Evolutionary conservation across 116 monocot species (phyloP), one percentile per base, ranked within the genome.

Genomic region (Papilionanthe hybrid): DNA sequence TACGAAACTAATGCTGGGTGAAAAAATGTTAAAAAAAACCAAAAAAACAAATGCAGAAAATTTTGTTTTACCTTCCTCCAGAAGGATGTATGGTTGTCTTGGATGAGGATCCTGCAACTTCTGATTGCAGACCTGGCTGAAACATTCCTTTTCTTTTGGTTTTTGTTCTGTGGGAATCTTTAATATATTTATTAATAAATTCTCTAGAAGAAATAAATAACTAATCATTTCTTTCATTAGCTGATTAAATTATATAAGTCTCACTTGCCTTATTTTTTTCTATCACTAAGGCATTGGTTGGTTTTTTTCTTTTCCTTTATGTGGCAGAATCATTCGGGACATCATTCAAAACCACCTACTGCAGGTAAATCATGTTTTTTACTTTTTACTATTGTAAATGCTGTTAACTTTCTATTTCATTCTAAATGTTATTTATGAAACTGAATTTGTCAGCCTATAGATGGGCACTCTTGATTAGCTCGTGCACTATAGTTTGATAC

Each of bases 311-410:
- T 22, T 72, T 28, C 20, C 75, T 87, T 81, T 78, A 32, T 32
- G 32, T 32, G 87, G 80, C 94, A 97, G 97, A 84, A 97, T 97
- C 58, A 97, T 97, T 80, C 97, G 97, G 53, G 97, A 97, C 86
- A 97, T 97, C 56, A 97, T 97, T 78, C 97, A 97, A 83, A 97
- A 97, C 76, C 97, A 97, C 85, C 83, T 97, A 42, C 78, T 97
- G 79, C 97, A 97, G 97, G 97, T 94, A 88, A 78, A 48, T 57
- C 42, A 27, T 60, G 9, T 20, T 30, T 32, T 29, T 8, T 28
- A 72, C 20, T 77, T 57, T 81, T 81, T 48, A 13, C 15, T 80
- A 28, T 66, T 55, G 13, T 27, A 8, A 10, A 49, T 49, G 49
- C 22, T 28, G 49, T 47, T n/a, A 49, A 23, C 22, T 73, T 45